These are phyloP conservation scores for Phialophora expanda DNA, from an alignment of 2,329 filamentous ascomycete genomes.

Conservation along the genomic window DNA sequence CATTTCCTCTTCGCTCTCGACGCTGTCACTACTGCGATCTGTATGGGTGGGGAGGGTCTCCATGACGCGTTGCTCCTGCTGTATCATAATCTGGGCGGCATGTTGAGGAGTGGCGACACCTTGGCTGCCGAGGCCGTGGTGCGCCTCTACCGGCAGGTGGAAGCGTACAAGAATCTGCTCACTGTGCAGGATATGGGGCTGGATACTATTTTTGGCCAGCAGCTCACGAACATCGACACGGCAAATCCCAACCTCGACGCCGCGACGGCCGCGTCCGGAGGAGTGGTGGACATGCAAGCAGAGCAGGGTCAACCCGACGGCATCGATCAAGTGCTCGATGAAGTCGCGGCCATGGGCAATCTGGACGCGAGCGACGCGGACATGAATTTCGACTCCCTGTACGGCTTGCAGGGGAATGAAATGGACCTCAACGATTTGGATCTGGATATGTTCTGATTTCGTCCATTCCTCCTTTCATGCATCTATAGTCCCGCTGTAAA, in stretches of 20 bases:
- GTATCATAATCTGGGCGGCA: constrained; percentile 48
- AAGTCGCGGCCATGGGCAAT: constrained; percentile 36
- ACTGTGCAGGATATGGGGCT: constrained; percentile 33
- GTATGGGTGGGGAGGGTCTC: constrained; percentile 49
- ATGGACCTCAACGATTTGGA: constrained; percentile 40
- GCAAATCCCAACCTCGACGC: constrained; percentile 49
- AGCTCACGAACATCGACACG: constrained; percentile 51
- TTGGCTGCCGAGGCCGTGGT: constrained; percentile 52
- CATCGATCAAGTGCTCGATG: constrained; percentile 40
- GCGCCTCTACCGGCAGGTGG: constrained; percentile 53
- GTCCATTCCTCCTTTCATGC: too few species aligned
- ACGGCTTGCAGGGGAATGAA: constrained; percentile 31
- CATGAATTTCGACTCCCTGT: constrained; percentile 35
- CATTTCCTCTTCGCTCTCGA: constrained; percentile 53
- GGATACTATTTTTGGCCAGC: constrained; percentile 38
- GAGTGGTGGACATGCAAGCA: constrained; percentile 22
- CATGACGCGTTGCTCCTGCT: constrained; percentile 49
- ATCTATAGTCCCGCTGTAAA: background rate
- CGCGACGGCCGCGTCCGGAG: constrained; percentile 23
- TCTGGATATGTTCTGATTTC: constrained; percentile 38
- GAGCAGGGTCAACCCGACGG: constrained; percentile 32
- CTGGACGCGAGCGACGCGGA: constrained; percentile 34
- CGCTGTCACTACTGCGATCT: constrained; percentile 51
- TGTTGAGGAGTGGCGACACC: constrained; percentile 51
- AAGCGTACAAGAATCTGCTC: constrained; percentile 45